Conservation (phyloP, 169 alveolate species). For the Cryptosporidium sp. region DNA sequence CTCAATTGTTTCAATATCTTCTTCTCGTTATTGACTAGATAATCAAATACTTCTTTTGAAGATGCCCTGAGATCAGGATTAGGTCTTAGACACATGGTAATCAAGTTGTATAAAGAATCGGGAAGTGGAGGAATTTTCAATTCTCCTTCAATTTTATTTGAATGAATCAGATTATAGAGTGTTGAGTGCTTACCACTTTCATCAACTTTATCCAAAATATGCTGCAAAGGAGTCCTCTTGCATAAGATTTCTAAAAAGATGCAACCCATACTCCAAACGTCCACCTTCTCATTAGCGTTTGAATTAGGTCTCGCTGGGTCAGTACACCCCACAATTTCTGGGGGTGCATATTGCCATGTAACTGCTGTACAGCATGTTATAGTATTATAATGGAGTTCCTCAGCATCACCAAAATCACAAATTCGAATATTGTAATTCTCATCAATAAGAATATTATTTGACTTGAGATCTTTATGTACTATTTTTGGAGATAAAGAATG, state of each 20-base stretch:
- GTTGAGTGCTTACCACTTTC: slow-evolving; percentile 72
- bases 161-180: slow-evolving; percentile 42
- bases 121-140: slow-evolving; percentile 68
- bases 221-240: slow-evolving; percentile 68
- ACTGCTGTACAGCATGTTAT: slow-evolving; percentile 77
- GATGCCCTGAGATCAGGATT: slow-evolving; percentile 73
- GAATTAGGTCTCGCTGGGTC: slow-evolving; percentile 77
- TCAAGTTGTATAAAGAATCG: slow-evolving; percentile 50
- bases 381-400: slow-evolving; percentile 57
- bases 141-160: slow-evolving; percentile 60
- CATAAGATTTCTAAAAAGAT: slow-evolving; percentile 64
- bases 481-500: slow-evolving; percentile 85
- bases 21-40: slow-evolving; percentile 27
- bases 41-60: slow-evolving; percentile 63
- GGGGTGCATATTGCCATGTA: slow-evolving; percentile 80
- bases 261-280: slow-evolving; percentile 79
- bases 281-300: slow-evolving; percentile 77
- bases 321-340: slow-evolving; percentile 75
- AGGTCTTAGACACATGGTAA: slow-evolving; percentile 64
- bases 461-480: slow-evolving; percentile 92
- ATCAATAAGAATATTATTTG: slow-evolving; percentile 89
- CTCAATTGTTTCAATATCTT: slow-evolving; percentile 53
- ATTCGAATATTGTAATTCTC: slow-evolving; percentile 84
- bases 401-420: slow-evolving; percentile 90
- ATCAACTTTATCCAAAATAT: slow-evolving; percentile 48